These are phyloP conservation scores for Gloeophyllum trabeum DNA, from an alignment of 768 basidiomycete species.

Conservation along the genomic window DNA sequence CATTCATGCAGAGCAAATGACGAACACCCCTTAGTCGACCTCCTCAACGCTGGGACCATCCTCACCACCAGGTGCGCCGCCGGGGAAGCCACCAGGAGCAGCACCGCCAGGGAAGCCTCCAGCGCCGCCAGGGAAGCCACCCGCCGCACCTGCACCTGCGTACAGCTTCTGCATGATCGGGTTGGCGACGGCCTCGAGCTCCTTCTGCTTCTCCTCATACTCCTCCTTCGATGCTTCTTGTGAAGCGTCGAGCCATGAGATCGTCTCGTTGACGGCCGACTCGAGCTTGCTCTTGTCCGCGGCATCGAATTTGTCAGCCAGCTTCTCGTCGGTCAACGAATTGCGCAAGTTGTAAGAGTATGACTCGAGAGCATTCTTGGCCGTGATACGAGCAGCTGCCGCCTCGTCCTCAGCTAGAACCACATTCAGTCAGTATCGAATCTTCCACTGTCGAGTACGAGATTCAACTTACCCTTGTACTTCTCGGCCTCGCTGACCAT, in stretches of 20 bases:
- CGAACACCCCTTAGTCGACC: slow-evolving; percentile 48
- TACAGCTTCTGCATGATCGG: slow-evolving; percentile 71
- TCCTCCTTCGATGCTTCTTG: slow-evolving; percentile 92
- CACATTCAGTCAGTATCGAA: slow-evolving; percentile 7
- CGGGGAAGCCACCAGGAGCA: slow-evolving; percentile 27
- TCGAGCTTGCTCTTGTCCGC: slow-evolving; percentile 82
- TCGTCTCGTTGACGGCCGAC: slow-evolving; percentile 69
- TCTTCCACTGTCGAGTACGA: neutral
- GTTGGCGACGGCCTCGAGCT: slow-evolving; percentile 77
- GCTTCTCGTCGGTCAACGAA: slow-evolving; percentile 75
- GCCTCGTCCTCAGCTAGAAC: slow-evolving; percentile 71
- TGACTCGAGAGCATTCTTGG: slow-evolving; percentile 92
- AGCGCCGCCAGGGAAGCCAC: slow-evolving; percentile 30
- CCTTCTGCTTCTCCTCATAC: slow-evolving; percentile 88
- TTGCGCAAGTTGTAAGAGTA: slow-evolving; percentile 94
- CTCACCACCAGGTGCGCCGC: slow-evolving; percentile 61
- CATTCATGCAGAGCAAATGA: slow-evolving; percentile 10
- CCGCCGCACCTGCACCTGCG: slow-evolving; percentile 37
- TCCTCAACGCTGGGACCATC: slow-evolving; percentile 90
- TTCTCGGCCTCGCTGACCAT: slow-evolving; percentile 94
- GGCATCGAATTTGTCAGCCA: slow-evolving; percentile 79
- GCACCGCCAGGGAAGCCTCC: slow-evolving; percentile 17
- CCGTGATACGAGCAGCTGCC: slow-evolving; percentile 66
- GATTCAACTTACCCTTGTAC: slow-evolving; percentile 56
- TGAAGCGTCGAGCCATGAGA: slow-evolving; percentile 77